These are phyloP conservation scores for Pharnaceum exiguum DNA, from an alignment of 148 eudicot species.

Conservation along the genomic window DNA sequence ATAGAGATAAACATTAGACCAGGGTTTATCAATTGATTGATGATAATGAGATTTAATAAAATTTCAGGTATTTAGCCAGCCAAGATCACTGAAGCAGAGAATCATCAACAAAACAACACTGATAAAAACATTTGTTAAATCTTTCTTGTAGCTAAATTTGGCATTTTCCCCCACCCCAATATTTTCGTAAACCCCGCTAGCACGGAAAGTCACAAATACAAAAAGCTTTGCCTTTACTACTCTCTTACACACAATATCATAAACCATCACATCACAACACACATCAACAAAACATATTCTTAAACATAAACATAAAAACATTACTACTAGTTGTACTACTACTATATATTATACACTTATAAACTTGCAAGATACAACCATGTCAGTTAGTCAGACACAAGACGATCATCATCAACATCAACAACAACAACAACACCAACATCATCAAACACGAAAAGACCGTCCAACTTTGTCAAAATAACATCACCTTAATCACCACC, in stretches of 20 bases:
- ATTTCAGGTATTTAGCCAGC: not conserved
- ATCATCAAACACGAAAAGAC: not conserved
- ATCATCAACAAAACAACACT: constrained; percentile 17
- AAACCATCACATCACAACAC: too few species aligned
- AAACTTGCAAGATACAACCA: too few species aligned
- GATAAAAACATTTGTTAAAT: not conserved
- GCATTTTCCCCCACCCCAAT: not conserved
- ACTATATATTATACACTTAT: too few species aligned
- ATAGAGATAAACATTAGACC: too few species aligned
- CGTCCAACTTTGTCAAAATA: too few species aligned
- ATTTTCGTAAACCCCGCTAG: constrained; percentile 9
- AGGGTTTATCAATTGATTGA: too few species aligned
- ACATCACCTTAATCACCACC: too few species aligned
- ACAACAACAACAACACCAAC: not conserved
- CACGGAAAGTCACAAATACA: constrained; percentile 20
- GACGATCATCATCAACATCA: not conserved
- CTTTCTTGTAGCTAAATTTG: not conserved
- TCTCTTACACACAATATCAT: too few species aligned
- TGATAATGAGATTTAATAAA: not conserved
- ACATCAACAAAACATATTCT: too few species aligned
- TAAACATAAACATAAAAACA: too few species aligned
- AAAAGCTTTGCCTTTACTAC: too few species aligned
- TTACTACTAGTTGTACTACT: too few species aligned
- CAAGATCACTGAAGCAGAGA: constrained; percentile 10
- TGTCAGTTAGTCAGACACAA: not conserved